Evolutionary conservation across 106 monocot genomes (phyloP), one percentile per base, ranked within the genome.

Genomic region (Allium cepa): DNA sequence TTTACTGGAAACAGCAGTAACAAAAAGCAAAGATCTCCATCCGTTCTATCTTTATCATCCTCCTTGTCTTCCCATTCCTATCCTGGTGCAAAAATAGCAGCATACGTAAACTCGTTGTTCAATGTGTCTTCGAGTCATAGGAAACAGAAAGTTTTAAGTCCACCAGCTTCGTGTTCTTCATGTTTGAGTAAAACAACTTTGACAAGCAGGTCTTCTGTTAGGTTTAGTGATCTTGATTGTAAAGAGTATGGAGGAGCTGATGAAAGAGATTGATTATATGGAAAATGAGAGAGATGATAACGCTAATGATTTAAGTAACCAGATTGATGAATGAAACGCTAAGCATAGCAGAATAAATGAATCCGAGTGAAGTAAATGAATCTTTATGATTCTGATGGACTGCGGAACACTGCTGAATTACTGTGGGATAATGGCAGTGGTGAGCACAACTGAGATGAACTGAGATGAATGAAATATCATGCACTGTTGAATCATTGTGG

Each of bases 1-100:
- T 73, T 94, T 50, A 74, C 84, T 60, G 63, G 71, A 62, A 78
- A 88, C 71, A 27, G 90, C 69, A 82, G 75, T 71, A 67, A 77
- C 0, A 67, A 86, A 9, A 80, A 90, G 74, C 22, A 46, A 72
- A 26, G 17, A 53, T 10, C 26, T 22, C 26, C 50, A 4, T 56
- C 11, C 17, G 52, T 7, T 10, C 64, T 59, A 47, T 76, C 75
- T 11, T 60, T 65, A 28, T 22, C 73, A 62, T 76, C 73, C 76
- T 76, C 78, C 55, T 56, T 80, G 5, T 70, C 83, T 26, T 73
- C 80, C 11, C 67, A 80, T 70, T 56, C 52, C 3, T 1, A 50
- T 9, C 47, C 67, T 14, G 18, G 27, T n/a, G 46, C 63, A 13
- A n/a, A n/a, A n/a, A n/a, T n/a, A n/a, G n/a, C n/a, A n/a, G n/a